phyloP scores from a whole-genome alignment of 2,329 filamentous ascomycete species.

The Alternaria infectoria region DNA sequence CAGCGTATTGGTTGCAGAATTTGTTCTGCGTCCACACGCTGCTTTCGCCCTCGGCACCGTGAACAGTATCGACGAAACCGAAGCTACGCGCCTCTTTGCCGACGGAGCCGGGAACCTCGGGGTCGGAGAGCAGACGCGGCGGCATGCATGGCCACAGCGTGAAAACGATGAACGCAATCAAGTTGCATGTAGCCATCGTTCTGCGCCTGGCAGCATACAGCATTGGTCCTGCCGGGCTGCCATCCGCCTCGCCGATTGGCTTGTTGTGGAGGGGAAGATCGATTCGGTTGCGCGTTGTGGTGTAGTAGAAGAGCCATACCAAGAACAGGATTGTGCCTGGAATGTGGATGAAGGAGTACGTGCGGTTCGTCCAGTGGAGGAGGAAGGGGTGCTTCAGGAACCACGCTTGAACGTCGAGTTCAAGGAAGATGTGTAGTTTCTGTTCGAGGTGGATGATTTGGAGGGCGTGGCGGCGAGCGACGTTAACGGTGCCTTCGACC shows the following conservation, averaged over 20 bases:
- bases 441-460: constrained; percentile 72
- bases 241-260: constrained; percentile 31
- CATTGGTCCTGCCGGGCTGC: constrained; percentile 56
- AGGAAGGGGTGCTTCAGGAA: constrained; percentile 62
- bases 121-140: constrained; percentile 62
- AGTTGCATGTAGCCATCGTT: constrained; percentile 65
- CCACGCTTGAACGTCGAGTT: constrained; percentile 66
- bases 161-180: constrained; percentile 65
- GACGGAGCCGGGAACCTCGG: constrained; percentile 59
- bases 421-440: constrained; percentile 68
- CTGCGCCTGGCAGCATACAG: constrained; percentile 63
- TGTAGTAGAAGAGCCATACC: constrained; percentile 72
- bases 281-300: constrained; percentile 64
- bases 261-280: constrained; percentile 51
- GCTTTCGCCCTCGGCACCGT: constrained; percentile 63
- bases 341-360: constrained; percentile 80
- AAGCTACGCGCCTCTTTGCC: constrained; percentile 66
- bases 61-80: constrained; percentile 66
- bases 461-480: constrained; percentile 72
- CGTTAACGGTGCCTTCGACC: constrained; percentile 70
- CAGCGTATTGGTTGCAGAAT: constrained; percentile 79
- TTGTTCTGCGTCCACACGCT: constrained; percentile 75
- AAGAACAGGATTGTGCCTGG: constrained; percentile 76
- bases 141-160: constrained; percentile 68
- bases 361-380: constrained; percentile 73